Evolutionary conservation across 129 eudicot species (phyloP), one percentile per base, ranked within the genome.

Genomic region (Dittrichia graveolens): DNA sequence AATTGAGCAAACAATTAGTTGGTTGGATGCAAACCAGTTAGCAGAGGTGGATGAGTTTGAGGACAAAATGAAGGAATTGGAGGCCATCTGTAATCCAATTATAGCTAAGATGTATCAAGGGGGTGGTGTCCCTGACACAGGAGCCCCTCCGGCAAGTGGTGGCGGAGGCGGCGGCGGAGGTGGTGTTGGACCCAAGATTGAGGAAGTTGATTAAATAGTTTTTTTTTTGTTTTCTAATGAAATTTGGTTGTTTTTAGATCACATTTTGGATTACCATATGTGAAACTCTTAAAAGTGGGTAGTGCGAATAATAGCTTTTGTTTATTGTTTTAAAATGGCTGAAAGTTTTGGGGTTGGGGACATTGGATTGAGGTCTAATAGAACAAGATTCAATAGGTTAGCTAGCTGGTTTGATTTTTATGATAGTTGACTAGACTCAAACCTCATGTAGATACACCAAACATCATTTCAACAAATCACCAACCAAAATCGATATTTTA

Each of bases 31-130:
- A 40, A 80, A 74, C 39, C 76, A 52, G 77, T 43, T 50, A 3
- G 77, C 46, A 5, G 73, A 75, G 18, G 77, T 60, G 60, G 80
- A 80, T 4, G 76, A 74, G 37, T 74, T 74, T 38, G 76, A 80
- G 72, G 50, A 80, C 11, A 80, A 74, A 71, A 42, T 74, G 84
- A 68, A 80, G 68, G 76, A 74, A 34, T 65, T 80, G 5, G 66
- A 80, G 16, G 67, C 49, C 2, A 67, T 80, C 35, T 74, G 84
- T 24, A 53, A 67, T 45, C 80, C 80, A n/a, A 68, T 80, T 58
- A 75, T 80, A 40, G 80, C 76, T 4, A 67, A 67, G 58, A 57
- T 86, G 91, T 86, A 86, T 50, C 84, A 83, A n/a, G 91, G 82
- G 0, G 83, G 86, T 15, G 87, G 75, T 3, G 84, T 19, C 8